Evolutionary conservation across 805 yeast genomes (phyloP), one percentile per base, ranked within the genome.

Genomic region (Yamadazyma endophytica): DNA sequence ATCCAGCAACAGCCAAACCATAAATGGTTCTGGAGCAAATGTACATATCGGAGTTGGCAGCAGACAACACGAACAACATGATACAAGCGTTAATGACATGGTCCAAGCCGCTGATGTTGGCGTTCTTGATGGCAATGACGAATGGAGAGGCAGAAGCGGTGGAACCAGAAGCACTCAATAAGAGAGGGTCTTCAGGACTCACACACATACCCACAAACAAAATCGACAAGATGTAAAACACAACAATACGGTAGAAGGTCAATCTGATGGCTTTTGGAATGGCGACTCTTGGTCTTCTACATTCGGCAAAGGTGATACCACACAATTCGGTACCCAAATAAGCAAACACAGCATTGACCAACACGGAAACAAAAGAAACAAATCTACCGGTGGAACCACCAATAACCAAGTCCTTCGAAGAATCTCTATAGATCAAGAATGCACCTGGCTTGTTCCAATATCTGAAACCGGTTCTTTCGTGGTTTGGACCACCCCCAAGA

Each of bases 71-170:
- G 42, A 84, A 82, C 24, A 83, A 58, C 49, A 87, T 58, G 43
- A 87, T 81, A 54, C 85, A 78, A 2, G 80, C 90, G 54, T 87
- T 87, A 49, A 87, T 66, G 29, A 87, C 70, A 44, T 80, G 82
- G 22, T 88, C 88, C 40, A 86, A 61, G 1, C 76, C 89, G 6
- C 53, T 47, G 40, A 85, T 83, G 13, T 68, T 56, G 12, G 87
- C 83, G 43, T 71, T 73, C 40, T 72, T 72, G 48, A 85, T 79
- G 28, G 95, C 95, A 49, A 84, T 79, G 32, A 84, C 89, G 48
- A 84, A 85, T 23, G 95, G 95, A 11, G 92, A 82, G 13, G 90
- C 88, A 24, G 81, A 70, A 2, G 89, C 87, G 24, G 68, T 61
- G 25, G 66, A 64, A 30, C 76, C 69, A 12, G 75, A 68, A 11